phyloP scores from a whole-genome alignment of 148 eudicot species.

The Nepenthes mirabilis region DNA sequence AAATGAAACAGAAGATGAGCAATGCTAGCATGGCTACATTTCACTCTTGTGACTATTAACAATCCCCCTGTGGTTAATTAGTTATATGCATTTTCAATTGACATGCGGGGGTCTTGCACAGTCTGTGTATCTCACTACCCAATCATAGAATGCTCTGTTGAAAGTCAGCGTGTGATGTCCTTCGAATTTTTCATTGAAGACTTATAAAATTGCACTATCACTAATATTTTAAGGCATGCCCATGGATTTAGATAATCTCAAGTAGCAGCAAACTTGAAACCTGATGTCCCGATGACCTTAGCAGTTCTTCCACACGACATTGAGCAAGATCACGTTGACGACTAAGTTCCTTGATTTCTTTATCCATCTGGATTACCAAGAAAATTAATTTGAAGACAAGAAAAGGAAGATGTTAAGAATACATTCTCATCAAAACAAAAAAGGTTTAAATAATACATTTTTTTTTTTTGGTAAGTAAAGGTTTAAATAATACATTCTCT shows the following conservation, averaged over 20 bases:
- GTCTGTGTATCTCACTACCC: too few relatives aligned
- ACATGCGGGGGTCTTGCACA: background rate
- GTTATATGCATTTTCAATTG: background rate
- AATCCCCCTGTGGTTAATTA: too few relatives aligned
- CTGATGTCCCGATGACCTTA: constrained; percentile 22
- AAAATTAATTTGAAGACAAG: background rate
- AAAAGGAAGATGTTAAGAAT: too few relatives aligned
- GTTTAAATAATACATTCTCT: too few relatives aligned
- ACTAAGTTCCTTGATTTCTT: constrained; percentile 70
- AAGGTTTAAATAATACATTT: too few relatives aligned
- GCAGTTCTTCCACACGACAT: constrained; percentile 49
- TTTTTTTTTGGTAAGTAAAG: background rate
- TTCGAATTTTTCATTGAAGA: background rate
- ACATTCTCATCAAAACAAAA: too few relatives aligned
- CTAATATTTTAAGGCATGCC: too few relatives aligned
- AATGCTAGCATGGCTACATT: background rate
- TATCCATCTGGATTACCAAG: constrained; percentile 53
- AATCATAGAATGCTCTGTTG: too few relatives aligned
- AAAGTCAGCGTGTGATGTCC: too few relatives aligned
- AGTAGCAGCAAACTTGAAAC: constrained; percentile 24
- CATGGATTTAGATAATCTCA: background rate
- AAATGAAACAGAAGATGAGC: background rate
- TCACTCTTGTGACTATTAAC: background rate
- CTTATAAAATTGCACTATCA: background rate
- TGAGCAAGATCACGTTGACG: constrained; percentile 69